Evolutionary conservation across 345 rosid species (phyloP), one percentile per base, ranked within the genome.

Genomic region (Cardamine resedifolia): DNA sequence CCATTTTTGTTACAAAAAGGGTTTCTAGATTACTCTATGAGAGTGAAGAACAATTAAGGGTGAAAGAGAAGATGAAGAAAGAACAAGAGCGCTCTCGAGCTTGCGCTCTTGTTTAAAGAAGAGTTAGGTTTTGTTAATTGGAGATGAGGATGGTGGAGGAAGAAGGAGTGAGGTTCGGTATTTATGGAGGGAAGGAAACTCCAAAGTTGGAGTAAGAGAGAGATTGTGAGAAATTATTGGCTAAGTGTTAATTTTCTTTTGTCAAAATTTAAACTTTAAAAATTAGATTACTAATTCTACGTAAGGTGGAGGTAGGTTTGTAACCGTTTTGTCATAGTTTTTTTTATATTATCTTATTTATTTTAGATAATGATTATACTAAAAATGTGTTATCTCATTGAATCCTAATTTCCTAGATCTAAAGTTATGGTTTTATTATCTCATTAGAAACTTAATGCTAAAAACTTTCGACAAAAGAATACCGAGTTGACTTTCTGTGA

Each of bases 121-220:
- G 74, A 68, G 74, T 61, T 69, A 75, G 34, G 75, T 53, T 62
- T 53, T 45, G 74, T 53, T 68, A 53, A 44, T 30, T 52, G 64
- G 44, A 68, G 70, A 56, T 23, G 70, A 53, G 47, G 62, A 64
- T 64, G 75, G 48, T 70, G 71, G 58, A 70, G 3, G 49, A 68
- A 69, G 52, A 7, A 4, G 65, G 10, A 53, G 65, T 53, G 60
- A 70, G 71, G 79, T 70, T 76, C 33, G 66, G 71, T 76, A 76
- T 70, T 76, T 76, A 76, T 70, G 60, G 74, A 75, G 79, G 71
- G 75, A 76, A 15, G 66, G 48, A 47, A 55, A 70, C 49, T 52
- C 78, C 64, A 66, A 38, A 58, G 72, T 58, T 38, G 30, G 43
- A 5, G 74, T 7, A 6, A 28, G 51, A 34, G 38, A 66, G 48